Evolutionary conservation across 2,329 filamentous ascomycete species (phyloP).

Genomic region (Pestalotiopsis sp.): DNA sequence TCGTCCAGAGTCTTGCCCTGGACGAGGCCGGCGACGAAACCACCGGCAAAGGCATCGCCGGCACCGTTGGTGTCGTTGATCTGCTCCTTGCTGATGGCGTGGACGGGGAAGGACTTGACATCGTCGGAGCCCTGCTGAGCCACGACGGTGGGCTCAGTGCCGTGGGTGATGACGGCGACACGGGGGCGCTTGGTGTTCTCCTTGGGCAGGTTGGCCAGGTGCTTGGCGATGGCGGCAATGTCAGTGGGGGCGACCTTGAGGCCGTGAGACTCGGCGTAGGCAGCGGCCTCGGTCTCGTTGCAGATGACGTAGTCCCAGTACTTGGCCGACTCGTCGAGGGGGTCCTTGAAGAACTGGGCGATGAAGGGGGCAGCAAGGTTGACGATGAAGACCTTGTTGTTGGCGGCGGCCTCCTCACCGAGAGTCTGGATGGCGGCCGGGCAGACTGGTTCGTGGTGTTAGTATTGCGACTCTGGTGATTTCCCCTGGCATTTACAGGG

Average conservation of each 20-base stretch:
- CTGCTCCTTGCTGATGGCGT: conserved; percentile 72
- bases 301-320: conserved; percentile 97
- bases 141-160: conserved; percentile 86
- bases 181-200: conserved; percentile 83
- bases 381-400: conserved; percentile 91
- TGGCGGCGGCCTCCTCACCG: conserved; percentile 82
- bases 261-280: conserved; percentile 82
- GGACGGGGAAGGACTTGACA: conserved; percentile 79
- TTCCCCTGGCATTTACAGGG: not conserved
- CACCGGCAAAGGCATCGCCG: conserved; percentile 94
- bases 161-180: conserved; percentile 91
- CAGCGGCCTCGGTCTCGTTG: conserved; percentile 92
- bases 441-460: conserved; percentile 61
- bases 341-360: conserved; percentile 96
- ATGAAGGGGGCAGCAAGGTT: conserved; percentile 97
- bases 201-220: conserved; percentile 88
- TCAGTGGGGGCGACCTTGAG: conserved; percentile 67
- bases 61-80: conserved; percentile 98
- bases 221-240: conserved; percentile 81
- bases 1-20: conserved; percentile 79
- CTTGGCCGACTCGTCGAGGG: conserved; percentile 79
- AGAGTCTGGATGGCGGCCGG: conserved; percentile 88
- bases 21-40: conserved; percentile 87
- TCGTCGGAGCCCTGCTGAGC: conserved; percentile 72
- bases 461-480: not conserved